A percentile compares a stretch with the other conserved stretches of the same genome.
phyloP scores from a whole-genome alignment of 192 early-diverging fungal species.

The Coemansia sp. region DNA sequence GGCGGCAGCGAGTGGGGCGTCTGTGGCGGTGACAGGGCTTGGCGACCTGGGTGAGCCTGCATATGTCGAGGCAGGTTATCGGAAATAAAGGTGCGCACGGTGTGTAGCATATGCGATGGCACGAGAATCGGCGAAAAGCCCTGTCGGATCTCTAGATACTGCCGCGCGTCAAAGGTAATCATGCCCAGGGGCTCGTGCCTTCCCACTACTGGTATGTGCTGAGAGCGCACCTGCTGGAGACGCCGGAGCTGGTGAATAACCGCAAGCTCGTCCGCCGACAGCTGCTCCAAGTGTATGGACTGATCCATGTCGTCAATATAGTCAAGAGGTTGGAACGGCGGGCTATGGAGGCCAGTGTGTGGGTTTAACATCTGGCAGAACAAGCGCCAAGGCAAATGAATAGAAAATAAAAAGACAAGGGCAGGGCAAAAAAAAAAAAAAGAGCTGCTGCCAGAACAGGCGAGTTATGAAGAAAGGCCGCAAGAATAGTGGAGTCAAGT shows the following conservation, averaged over 20 bases:
- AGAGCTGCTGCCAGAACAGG: background rate
- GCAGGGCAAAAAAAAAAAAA: background rate
- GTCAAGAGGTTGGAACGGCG: background rate
- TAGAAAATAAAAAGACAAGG: background rate
- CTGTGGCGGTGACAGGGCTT: conserved; percentile 21
- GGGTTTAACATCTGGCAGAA: background rate
- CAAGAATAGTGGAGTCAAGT: background rate
- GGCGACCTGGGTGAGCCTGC: background rate
- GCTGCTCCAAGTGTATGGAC: conserved; percentile 1
- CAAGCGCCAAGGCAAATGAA: background rate
- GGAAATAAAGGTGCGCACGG: conserved; percentile 20
- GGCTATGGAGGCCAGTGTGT: background rate
- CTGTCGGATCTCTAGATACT: conserved; percentile 34
- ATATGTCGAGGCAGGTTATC: conserved; percentile 24
- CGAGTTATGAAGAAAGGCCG: background rate
- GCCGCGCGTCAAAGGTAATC: conserved; percentile 16
- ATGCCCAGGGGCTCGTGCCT: conserved; percentile 16
- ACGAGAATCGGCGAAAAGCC: conserved; percentile 36
- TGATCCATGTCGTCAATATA: background rate
- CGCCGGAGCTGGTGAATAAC: conserved; percentile 28
- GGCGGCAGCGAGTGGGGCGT: background rate
- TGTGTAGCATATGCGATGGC: conserved; percentile 13
- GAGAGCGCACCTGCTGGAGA: conserved; percentile 17
- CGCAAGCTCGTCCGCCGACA: conserved; percentile 16
- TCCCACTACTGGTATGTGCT: conserved; percentile 2